phyloP scores from a whole-genome alignment of 768 basidiomycete genomes.

The Clavaria fumosa region DNA sequence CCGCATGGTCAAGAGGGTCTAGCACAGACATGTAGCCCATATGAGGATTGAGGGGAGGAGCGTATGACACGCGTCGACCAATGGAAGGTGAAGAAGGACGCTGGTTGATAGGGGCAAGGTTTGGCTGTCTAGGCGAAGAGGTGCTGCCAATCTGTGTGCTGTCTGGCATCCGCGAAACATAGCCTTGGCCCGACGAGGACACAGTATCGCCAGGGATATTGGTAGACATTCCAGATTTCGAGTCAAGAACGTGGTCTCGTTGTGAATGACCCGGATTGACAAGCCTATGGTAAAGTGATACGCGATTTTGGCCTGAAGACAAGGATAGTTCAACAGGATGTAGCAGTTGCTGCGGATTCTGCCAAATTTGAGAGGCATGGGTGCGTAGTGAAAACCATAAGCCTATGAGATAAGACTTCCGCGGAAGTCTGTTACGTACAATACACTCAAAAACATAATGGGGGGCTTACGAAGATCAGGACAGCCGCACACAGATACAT shows the following conservation, averaged over 20 bases:
- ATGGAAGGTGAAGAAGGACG: constrained; percentile 28
- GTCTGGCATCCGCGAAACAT: too few species aligned
- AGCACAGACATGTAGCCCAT: constrained; percentile 43
- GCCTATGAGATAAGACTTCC: constrained; percentile 87
- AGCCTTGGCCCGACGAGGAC: too few species aligned
- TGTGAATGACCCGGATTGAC: constrained; percentile 15
- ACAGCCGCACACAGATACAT: constrained; percentile 95
- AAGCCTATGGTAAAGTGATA: constrained; percentile 51
- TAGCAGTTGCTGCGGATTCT: constrained; percentile 80
- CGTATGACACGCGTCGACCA: constrained; percentile 42
- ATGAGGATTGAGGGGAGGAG: constrained; percentile 16
- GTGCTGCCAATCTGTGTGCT: too few species aligned
- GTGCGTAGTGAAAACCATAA: constrained; percentile 98
- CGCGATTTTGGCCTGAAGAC: constrained; percentile 29
- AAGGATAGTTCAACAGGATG: constrained; percentile 46
- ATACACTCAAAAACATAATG: background rate
- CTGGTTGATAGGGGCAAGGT: constrained; percentile 5
- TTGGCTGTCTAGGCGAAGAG: background rate
- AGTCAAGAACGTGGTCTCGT: constrained; percentile 21
- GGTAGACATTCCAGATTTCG: constrained; percentile 31
- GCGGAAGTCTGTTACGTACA: background rate
- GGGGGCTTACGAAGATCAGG: constrained; percentile 63
- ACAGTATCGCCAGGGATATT: constrained; percentile 20
- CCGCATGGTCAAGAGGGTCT: constrained; percentile 65
- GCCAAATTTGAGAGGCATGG: constrained; percentile 98